Conservation (phyloP, 169 alveolate genomes). For the Blepharisma undulans region DNA sequence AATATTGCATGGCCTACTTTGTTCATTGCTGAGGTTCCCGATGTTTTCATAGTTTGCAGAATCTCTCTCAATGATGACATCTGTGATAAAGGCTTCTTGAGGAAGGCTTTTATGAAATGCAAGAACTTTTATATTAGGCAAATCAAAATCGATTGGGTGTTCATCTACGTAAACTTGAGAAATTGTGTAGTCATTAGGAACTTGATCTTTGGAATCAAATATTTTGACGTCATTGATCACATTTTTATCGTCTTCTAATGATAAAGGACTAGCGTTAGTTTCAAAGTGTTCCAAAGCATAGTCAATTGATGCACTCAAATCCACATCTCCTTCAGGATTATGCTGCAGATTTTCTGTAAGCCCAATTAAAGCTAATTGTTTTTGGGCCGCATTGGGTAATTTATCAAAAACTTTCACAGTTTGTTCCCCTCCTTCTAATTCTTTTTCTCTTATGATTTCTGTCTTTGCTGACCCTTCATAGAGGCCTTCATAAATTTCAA, state of each 20-base stretch:
- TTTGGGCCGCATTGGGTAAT: neutral
- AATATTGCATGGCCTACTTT: neutral
- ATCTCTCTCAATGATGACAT: neutral
- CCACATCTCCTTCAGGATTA: neutral
- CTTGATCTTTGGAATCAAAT: neutral
- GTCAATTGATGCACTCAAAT: neutral
- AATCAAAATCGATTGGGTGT: neutral
- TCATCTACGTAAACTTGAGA: neutral
- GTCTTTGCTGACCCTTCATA: neutral
- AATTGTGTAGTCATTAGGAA: neutral
- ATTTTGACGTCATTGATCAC: neutral
- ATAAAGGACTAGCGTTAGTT: neutral
- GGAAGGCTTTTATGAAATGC: neutral
- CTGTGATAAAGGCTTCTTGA: neutral
- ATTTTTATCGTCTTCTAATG: neutral
- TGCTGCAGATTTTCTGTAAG: neutral
- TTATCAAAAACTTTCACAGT: neutral
- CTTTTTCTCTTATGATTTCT: neutral
- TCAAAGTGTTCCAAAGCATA: neutral
- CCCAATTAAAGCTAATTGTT: neutral
- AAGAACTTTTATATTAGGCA: neutral
- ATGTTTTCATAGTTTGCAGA: neutral
- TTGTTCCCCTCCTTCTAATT: conserved; percentile 6
- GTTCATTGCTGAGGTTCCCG: neutral
- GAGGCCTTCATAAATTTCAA: conserved; percentile 1